A percentile compares a stretch with the other conserved stretches of the same genome.
These are phyloP conservation scores for Juglanconis sp. DNA, from an alignment of 2,329 filamentous ascomycete species.

Conservation along the genomic window DNA sequence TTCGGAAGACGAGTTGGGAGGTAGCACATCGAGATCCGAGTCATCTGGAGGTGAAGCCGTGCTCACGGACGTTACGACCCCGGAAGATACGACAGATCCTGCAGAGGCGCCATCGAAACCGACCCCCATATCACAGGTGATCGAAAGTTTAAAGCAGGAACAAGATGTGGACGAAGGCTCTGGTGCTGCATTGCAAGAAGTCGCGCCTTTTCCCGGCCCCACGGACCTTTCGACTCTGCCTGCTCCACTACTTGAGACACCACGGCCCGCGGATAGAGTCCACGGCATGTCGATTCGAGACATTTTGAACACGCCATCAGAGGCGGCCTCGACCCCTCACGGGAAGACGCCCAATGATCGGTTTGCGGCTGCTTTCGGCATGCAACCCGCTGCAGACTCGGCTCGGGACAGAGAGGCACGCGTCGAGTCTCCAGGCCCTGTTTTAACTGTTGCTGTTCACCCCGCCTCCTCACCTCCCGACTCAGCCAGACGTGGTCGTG, in stretches of 20 bases:
- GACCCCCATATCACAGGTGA: constrained; percentile 28
- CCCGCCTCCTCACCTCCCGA: not conserved
- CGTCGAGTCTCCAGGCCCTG: constrained; percentile 4
- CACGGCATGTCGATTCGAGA: constrained; percentile 15
- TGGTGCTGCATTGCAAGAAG: constrained; percentile 18
- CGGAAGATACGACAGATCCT: constrained; percentile 44
- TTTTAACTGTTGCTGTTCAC: not conserved
- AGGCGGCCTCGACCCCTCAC: constrained; percentile 1
- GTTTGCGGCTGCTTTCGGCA: constrained; percentile 10
- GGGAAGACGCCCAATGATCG: constrained; percentile 2
- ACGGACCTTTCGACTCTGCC: not conserved
- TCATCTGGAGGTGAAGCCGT: constrained; percentile 29
- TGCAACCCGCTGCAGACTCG: not conserved
- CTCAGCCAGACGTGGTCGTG: constrained; percentile 23
- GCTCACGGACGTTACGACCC: constrained; percentile 47
- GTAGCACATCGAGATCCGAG: constrained; percentile 30
- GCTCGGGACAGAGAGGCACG: not conserved
- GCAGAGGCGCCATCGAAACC: constrained; percentile 32
- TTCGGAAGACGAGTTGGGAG: constrained; percentile 33
- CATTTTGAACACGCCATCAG: constrained; percentile 15
- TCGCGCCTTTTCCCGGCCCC: constrained; percentile 5
- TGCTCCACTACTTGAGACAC: constrained; percentile 19
- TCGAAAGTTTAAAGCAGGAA: constrained; percentile 31
- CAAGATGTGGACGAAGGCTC: constrained; percentile 24
- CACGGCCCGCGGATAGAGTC: not conserved